These are phyloP conservation scores for Aspergillus melleus DNA, from an alignment of 2,329 filamentous ascomycete species.

Conservation along the genomic window DNA sequence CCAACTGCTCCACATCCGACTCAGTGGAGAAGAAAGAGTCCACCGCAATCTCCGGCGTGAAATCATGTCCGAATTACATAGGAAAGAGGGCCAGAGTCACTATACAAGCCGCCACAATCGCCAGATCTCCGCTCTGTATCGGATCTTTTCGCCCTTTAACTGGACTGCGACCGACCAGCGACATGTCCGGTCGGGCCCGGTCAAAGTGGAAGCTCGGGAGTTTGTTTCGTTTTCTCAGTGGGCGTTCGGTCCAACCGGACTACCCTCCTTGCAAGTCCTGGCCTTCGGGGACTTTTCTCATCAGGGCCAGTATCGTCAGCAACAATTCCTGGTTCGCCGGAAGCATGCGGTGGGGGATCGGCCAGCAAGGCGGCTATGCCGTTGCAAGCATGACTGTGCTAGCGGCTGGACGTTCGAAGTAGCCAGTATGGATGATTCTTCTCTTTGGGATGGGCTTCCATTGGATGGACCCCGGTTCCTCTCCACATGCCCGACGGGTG, in stretches of 20 bases:
- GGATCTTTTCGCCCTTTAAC: background rate
- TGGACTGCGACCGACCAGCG: background rate
- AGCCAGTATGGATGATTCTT: conserved; percentile 1
- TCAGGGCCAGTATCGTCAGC: conserved; percentile 8
- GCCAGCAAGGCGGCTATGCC: background rate
- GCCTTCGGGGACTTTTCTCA: conserved; percentile 19
- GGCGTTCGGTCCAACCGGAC: conserved; percentile 16
- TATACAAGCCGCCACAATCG: background rate
- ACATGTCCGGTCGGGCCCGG: background rate
- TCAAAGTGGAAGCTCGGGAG: conserved; percentile 7
- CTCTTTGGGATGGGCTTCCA: conserved; percentile 9
- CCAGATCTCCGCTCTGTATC: background rate
- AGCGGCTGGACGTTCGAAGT: background rate
- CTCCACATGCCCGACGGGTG: conserved; percentile 11
- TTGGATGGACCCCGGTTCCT: conserved; percentile 14
- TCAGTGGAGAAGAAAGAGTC: conserved; percentile 3
- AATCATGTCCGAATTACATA: conserved; percentile 1
- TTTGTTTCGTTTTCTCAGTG: conserved; percentile 15
- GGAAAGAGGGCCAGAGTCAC: background rate
- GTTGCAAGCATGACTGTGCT: conserved; percentile 1
- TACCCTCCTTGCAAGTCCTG: conserved; percentile 11
- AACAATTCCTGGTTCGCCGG: conserved; percentile 13
- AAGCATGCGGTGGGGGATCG: background rate
- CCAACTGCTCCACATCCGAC: conserved; percentile 10
- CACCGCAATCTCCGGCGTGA: background rate